Evolutionary conservation across 176 grass and related monocot species (phyloP).

Genomic region (Raddia distichophylla): DNA sequence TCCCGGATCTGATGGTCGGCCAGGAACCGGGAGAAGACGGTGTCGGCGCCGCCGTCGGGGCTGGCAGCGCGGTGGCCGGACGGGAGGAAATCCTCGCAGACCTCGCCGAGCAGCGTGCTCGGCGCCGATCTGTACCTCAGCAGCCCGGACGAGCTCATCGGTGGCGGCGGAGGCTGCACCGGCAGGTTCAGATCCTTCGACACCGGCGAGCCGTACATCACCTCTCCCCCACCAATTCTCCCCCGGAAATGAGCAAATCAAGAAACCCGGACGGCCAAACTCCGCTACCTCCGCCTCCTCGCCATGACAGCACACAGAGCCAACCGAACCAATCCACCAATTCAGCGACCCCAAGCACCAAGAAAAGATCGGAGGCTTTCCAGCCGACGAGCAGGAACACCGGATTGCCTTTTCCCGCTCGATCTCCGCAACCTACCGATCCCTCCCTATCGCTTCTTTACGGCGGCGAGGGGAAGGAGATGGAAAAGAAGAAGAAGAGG

Average conservation of each 20-base stretch:
- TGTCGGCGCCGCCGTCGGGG: constrained; percentile 60
- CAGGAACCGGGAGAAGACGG: constrained; percentile 74
- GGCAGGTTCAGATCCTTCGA: constrained; percentile 92
- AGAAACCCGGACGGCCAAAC: neutral
- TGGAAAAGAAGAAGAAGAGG: neutral
- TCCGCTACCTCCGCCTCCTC: constrained; percentile 51
- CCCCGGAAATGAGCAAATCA: neutral
- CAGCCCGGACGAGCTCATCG: constrained; percentile 73
- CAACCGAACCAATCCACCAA: constrained; percentile 21
- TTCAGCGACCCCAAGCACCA: constrained; percentile 9
- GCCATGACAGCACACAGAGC: constrained; percentile 44
- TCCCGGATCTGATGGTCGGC: constrained; percentile 64
- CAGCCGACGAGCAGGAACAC: constrained; percentile 14
- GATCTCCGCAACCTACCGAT: constrained; percentile 25
- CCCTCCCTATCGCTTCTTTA: constrained; percentile 30
- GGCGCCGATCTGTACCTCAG: constrained; percentile 91
- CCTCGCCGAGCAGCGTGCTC: constrained; percentile 68
- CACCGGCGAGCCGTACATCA: constrained; percentile 92
- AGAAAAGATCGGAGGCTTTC: constrained; percentile 48
- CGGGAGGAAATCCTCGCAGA: constrained; percentile 79
- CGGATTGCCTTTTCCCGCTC: constrained; percentile 21
- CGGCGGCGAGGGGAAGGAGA: constrained; percentile 31
- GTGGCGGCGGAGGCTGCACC: constrained; percentile 51
- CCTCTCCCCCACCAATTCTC: constrained; percentile 37
- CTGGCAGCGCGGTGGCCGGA: constrained; percentile 37